phyloP scores from a whole-genome alignment of 148 eudicot genomes.

The Nepenthes mirabilis region DNA sequence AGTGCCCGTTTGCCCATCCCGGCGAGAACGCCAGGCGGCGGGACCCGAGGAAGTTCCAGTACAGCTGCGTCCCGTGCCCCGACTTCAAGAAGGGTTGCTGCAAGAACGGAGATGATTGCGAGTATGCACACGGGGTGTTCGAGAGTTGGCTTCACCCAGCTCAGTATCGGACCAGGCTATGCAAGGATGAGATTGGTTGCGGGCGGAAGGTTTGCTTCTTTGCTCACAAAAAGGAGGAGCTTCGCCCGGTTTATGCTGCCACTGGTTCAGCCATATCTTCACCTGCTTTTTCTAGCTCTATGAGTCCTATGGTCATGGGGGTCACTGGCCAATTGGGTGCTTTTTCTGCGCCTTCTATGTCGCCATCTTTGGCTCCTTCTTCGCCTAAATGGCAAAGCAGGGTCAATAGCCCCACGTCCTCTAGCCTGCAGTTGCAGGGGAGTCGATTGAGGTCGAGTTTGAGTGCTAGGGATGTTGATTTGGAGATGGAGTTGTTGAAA shows the following conservation, averaged over 20 bases:
- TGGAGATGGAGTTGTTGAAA: constrained; percentile 46
- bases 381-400: constrained; percentile 72
- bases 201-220: constrained; percentile 81
- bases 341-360: constrained; percentile 57
- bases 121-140: constrained; percentile 92
- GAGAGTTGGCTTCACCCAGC: constrained; percentile 99
- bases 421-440: constrained; percentile 59
- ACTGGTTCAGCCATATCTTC: constrained; percentile 90
- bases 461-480: constrained; percentile 67
- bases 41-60: constrained; percentile 65
- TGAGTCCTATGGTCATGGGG: constrained; percentile 12
- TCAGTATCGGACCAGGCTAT: constrained; percentile 75
- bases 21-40: constrained; percentile 92
- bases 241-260: constrained; percentile 76
- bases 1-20: constrained; percentile 93
- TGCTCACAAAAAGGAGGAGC: constrained; percentile 75
- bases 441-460: constrained; percentile 68
- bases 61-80: constrained; percentile 92
- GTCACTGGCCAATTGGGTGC: constrained; percentile 2
- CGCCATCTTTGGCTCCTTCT: constrained; percentile 39
- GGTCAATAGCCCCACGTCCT: constrained; percentile 28
- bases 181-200: constrained; percentile 85
- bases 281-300: constrained; percentile 17
- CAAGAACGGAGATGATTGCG: constrained; percentile 60
- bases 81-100: constrained; percentile 79